A percentile compares a stretch with the other conserved stretches of the same genome.
These are phyloP conservation scores for Luffa acutangula DNA, from an alignment of 306 rosid genomes.

Conservation along the genomic window DNA sequence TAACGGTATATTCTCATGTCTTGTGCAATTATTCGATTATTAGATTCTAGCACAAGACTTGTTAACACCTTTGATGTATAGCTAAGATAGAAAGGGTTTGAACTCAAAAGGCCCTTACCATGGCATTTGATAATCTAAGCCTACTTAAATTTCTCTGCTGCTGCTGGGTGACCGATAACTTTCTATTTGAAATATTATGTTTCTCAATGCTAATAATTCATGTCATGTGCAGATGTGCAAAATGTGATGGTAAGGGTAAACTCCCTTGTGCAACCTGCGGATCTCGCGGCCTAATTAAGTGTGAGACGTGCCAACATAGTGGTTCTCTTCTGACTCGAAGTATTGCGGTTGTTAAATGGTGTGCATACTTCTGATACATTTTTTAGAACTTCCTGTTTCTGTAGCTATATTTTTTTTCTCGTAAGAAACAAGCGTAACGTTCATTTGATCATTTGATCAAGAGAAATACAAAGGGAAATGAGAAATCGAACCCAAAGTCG, in stretches of 20 bases:
- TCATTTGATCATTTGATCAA: no score
- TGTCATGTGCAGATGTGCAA: constrained; percentile 62
- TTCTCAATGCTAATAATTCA: not conserved
- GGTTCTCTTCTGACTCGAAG: constrained; percentile 65
- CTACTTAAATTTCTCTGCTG: not conserved
- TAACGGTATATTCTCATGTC: not conserved
- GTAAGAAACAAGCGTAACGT: not conserved
- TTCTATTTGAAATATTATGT: not conserved
- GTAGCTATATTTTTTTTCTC: not conserved
- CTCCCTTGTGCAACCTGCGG: constrained; percentile 76
- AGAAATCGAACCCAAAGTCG: not conserved
- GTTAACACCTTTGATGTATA: not conserved
- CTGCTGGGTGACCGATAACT: not conserved
- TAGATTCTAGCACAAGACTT: not conserved
- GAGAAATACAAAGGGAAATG: not conserved
- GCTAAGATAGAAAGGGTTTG: not conserved
- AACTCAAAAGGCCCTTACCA: not conserved
- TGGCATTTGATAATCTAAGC: not conserved
- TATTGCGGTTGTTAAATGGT: constrained; percentile 71
- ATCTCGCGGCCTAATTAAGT: constrained; percentile 71
- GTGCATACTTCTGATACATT: constrained; percentile 17
- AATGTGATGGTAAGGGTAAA: constrained; percentile 72
- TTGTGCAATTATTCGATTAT: not conserved
- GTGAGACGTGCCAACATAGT: constrained; percentile 48
- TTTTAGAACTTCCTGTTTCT: not conserved